Base-by-base conservation (phyloP, 2,329 filamentous ascomycete species). In the Colletotrichum phormii region DNA sequence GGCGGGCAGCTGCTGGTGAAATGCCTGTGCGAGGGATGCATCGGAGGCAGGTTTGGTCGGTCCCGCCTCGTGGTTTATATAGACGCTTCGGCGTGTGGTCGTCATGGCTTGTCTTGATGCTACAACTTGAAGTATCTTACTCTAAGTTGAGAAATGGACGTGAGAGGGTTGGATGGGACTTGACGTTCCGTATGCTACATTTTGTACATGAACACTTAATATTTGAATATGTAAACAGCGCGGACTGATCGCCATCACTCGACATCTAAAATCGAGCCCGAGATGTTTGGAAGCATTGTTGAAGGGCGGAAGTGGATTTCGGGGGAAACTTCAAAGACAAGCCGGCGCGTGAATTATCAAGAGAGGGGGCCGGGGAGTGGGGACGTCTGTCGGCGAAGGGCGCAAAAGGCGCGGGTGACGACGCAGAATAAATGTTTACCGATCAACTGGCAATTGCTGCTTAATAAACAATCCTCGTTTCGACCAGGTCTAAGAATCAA, bases 1-100 rank as follows among this genome's bases (percentile, higher is more conserved):
- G 51, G 83, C 80, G 1, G 90, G 90, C 1, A 94, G 84, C 1
- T 81, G 83, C 35, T 82, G 77, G 76, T 94, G 92, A 79, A 94
- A 92, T 3, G 60, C 62, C n/a, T 77, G 73, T 4, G 78, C 75
- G 8, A 33, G 59, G 18, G 66, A 61, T 12, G 75, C 64, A 51
- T 76, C 73, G 1, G 60, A 5, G 0, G 75, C 63, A 2, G 65
- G 51, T 13, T 72, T 13, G 3, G 73, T 42, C 1, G 76, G 54
- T 2, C 74, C 75, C 1, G 74, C 71, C 69, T 72, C 73, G 49
- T 74, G 42, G 60, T 81, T 81, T 71, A 80, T 76, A 35, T 77
- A 57, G 1, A 80, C 72, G 12, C 70, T 49, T 6, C 78, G 75
- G n/a, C 75, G 77, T 65, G 64, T 35, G 9, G 55, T 51, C 8